Percentiles rank a stretch among this genome's conserved stretches.
Evolutionary conservation across 2,329 filamentous ascomycete genomes (phyloP).

Genomic region (Claviceps africana): DNA sequence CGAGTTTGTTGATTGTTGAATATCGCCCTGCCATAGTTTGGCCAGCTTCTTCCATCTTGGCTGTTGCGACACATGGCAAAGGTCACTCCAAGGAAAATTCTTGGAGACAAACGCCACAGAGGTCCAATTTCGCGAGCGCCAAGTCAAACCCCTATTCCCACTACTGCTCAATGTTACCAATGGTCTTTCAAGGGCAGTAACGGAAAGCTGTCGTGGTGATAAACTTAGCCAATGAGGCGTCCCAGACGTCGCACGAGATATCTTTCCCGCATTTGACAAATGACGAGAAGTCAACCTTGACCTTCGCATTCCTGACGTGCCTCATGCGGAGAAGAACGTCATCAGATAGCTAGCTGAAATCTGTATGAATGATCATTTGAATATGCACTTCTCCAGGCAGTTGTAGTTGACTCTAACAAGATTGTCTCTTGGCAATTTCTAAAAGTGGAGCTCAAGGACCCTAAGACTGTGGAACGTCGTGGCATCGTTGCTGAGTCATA

Average conservation of each 20-base stretch:
- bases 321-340: slow-evolving; percentile 8
- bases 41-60: slow-evolving; percentile 10
- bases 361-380: not conserved
- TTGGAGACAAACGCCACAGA: not conserved
- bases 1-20: not conserved
- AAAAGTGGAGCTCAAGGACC: no score
- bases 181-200: slow-evolving; percentile 9
- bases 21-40: slow-evolving; percentile 8
- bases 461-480: no score
- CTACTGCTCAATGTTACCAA: slow-evolving; percentile 1
- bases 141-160: not conserved
- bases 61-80: slow-evolving; percentile 1
- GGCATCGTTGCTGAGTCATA: no score
- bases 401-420: no score
- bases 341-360: not conserved
- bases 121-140: not conserved
- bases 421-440: no score
- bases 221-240: not conserved
- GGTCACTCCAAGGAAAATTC: not conserved
- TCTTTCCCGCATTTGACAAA: slow-evolving; percentile 3
- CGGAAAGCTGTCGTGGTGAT: slow-evolving; percentile 3
- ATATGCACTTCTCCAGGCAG: not conserved
- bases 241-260: not conserved
- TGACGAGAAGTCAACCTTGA: slow-evolving; percentile 10
- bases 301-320: slow-evolving; percentile 18